phyloP scores from a whole-genome alignment of 192 early-diverging fungal genomes.

The Lobulomyces angularis region DNA sequence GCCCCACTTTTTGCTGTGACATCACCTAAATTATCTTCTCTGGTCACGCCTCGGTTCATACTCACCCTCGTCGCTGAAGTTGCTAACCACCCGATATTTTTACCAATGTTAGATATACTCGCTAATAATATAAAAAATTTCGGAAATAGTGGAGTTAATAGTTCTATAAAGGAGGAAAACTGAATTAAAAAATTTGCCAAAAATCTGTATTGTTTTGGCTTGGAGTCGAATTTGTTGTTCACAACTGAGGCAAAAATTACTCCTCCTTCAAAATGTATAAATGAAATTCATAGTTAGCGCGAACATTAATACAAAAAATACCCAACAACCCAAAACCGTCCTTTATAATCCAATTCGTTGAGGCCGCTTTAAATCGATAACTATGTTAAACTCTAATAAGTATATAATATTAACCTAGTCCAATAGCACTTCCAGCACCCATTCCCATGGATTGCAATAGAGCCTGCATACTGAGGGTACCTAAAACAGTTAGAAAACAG shows the following conservation, averaged over 20 bases:
- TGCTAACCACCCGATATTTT: slow-evolving; percentile 77
- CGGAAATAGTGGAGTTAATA: slow-evolving; percentile 69
- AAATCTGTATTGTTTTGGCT: slow-evolving; percentile 73
- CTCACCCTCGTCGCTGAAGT: slow-evolving; percentile 64
- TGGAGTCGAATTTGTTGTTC: slow-evolving; percentile 64
- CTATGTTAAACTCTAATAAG: not conserved
- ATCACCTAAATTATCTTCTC: slow-evolving; percentile 69
- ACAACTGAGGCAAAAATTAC: slow-evolving; percentile 69
- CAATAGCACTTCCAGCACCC: slow-evolving; percentile 33
- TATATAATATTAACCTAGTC: slow-evolving; percentile 6
- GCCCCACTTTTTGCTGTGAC: slow-evolving; percentile 75
- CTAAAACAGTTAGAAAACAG: slow-evolving; percentile 1
- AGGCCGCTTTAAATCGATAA: slow-evolving; percentile 54
- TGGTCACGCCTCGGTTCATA: slow-evolving; percentile 66
- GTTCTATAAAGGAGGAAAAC: slow-evolving; percentile 57
- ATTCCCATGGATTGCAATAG: slow-evolving; percentile 74
- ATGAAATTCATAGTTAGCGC: too few species aligned
- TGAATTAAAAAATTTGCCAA: slow-evolving; percentile 60
- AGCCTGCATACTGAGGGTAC: slow-evolving; percentile 66
- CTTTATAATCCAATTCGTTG: slow-evolving; percentile 86
- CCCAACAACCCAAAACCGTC: slow-evolving; percentile 78
- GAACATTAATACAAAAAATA: too few species aligned
- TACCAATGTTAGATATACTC: slow-evolving; percentile 68
- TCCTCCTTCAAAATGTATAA: too few species aligned
- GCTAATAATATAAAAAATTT: slow-evolving; percentile 61